Base-by-base conservation (phyloP, 1,284 basidiomycete genomes). In the Leccinum fuscescens region DNA sequence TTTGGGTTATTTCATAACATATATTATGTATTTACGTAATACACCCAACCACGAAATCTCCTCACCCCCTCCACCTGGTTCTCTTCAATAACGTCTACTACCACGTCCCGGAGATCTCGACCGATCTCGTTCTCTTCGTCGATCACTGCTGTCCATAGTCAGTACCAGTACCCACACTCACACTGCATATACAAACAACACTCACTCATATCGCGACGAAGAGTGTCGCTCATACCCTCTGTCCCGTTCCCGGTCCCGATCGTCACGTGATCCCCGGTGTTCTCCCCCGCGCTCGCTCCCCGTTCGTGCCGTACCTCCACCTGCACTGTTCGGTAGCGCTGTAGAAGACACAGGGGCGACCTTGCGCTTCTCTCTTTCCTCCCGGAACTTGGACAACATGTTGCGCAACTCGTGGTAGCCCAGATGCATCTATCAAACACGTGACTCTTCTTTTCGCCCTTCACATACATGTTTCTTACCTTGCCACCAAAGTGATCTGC, bases 401-500 rank as follows among this genome's bases (percentile, higher is more conserved):
- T 96, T 94, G 59, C 97, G 90, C 65, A 99, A 81, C 77, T 98
- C 95, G 74, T 98, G 93, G 78, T 99, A 99, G 9, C 97, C 97
- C 69, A 99, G 78, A 80, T 99, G 97, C 94, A 99, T 97, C 95
- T 96, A 72, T 70, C 66, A 62, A 62, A 63, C 63, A 65, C 61
- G 63, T 66, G 62, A 63, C 64, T 61, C 63, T 62, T 64, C 61
- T 60, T 64, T 65, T 55, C 59, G 48, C 64, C 62, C 51, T 49
- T 46, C 53, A 54, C 53, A 61, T 62, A 60, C 54, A 29, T 68
- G 86, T 58, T 15, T 44, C 56, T 73, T 69, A 94, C 95, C 82
- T 99, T 99, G 69, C 97, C 97, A 78, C 97, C 97, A 79, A 99
- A 99, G 77, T 99, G 97, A 80, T 99, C 97, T 55, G 97, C 97